Conservation (phyloP, 176 grass and related monocot genomes). For the Puccinellia tenuiflora region DNA sequence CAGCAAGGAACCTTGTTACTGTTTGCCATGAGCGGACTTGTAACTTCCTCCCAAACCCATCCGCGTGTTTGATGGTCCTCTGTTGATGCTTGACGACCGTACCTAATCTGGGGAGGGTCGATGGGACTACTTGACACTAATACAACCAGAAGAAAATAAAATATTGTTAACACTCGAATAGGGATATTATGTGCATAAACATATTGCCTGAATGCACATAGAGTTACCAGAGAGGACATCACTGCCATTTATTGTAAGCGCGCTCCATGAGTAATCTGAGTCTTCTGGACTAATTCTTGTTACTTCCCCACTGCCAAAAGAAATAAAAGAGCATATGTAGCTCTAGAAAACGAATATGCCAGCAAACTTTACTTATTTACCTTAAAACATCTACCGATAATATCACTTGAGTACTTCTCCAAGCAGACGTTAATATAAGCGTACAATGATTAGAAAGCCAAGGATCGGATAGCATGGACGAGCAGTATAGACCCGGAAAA, state of each 20-base stretch:
- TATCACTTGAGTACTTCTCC: slow-evolving; percentile 81
- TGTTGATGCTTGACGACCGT: slow-evolving; percentile 24
- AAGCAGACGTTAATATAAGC: slow-evolving; percentile 63
- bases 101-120: slow-evolving; percentile 70
- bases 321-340: background rate
- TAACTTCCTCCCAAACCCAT: slow-evolving; percentile 68
- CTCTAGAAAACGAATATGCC: background rate
- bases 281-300: slow-evolving; percentile 52
- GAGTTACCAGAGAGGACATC: slow-evolving; percentile 73
- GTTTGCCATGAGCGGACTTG: slow-evolving; percentile 32
- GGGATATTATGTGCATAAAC: background rate
- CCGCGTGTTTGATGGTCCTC: slow-evolving; percentile 19
- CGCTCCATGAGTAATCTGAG: slow-evolving; percentile 70
- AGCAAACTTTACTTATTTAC: slow-evolving; percentile 30
- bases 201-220: background rate
- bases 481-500: slow-evolving; percentile 85
- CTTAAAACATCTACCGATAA: slow-evolving; percentile 66
- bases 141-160: background rate
- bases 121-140: slow-evolving; percentile 77
- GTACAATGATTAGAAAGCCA: slow-evolving; percentile 81
- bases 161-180: background rate
- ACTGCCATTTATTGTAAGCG: slow-evolving; percentile 57
- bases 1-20: slow-evolving; percentile 50
- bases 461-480: slow-evolving; percentile 56
- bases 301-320: slow-evolving; percentile 58